Evolutionary conservation across 2,329 filamentous ascomycete species (phyloP).

Genomic region (Clarireedia monteithiana): DNA sequence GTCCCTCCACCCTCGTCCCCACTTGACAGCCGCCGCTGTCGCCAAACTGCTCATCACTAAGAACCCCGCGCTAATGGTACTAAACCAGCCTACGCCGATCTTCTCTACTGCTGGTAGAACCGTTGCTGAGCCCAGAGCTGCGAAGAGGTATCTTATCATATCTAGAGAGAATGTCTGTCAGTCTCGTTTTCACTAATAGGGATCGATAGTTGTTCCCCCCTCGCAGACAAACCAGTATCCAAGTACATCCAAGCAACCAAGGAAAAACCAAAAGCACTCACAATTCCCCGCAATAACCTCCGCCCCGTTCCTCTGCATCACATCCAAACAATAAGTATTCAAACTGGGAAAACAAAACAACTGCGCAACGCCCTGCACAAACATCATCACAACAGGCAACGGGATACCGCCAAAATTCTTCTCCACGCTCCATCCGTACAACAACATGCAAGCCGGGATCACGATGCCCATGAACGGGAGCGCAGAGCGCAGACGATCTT

Average conservation of each 20-base stretch:
- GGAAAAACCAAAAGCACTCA: not conserved
- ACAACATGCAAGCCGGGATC: conserved; percentile 55
- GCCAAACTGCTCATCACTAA: conserved; percentile 33
- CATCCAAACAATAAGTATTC: conserved; percentile 77
- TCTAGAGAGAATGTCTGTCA: conserved; percentile 28
- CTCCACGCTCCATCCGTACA: conserved; percentile 59
- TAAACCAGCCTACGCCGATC: conserved; percentile 78
- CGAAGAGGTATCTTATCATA: conserved; percentile 68
- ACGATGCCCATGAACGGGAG: conserved; percentile 48
- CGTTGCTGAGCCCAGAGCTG: conserved; percentile 60
- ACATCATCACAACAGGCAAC: conserved; percentile 64
- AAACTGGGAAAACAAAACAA: conserved; percentile 68
- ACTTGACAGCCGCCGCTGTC: conserved; percentile 19
- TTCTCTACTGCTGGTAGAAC: conserved; percentile 66
- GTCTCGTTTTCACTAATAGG: too few relatives aligned
- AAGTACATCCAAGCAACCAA: not conserved
- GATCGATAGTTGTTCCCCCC: too few relatives aligned
- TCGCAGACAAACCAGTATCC: too few relatives aligned
- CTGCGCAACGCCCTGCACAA: conserved; percentile 66
- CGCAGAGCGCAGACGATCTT: conserved; percentile 58
- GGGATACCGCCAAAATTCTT: conserved; percentile 43
- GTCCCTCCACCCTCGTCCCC: conserved; percentile 33
- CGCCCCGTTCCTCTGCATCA: conserved; percentile 62
- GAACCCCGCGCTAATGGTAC: conserved; percentile 57
- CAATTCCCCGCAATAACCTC: conserved; percentile 75